These are phyloP conservation scores for Mesembryanthemum crystallinum DNA, from an alignment of 148 eudicot genomes.

Conservation along the genomic window DNA sequence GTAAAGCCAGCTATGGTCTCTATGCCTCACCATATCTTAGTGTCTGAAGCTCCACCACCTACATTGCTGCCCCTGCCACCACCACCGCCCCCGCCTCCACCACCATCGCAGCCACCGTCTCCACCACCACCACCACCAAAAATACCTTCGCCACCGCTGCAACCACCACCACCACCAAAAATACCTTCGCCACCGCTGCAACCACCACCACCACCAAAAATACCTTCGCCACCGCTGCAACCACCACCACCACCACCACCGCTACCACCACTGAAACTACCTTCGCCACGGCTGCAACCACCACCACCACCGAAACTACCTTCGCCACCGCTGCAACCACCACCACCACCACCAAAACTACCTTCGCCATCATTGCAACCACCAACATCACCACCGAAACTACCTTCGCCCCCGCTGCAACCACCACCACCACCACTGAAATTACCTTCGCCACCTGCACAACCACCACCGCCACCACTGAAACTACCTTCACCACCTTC, in stretches of 20 bases:
- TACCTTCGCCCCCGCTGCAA: slow-evolving; percentile 6
- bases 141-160: not conserved
- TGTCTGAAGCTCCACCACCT: slow-evolving; percentile 26
- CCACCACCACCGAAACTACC: not conserved
- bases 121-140: not conserved
- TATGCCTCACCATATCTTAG: slow-evolving; percentile 21
- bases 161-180: not conserved
- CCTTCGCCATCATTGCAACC: not conserved
- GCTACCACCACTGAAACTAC: not conserved
- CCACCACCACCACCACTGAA: slow-evolving; percentile 7
- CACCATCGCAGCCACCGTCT: not conserved
- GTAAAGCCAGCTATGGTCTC: slow-evolving; percentile 30
- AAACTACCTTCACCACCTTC: slow-evolving; percentile 5
- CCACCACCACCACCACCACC: not conserved
- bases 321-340: slow-evolving; percentile 9
- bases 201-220: too few relatives aligned
- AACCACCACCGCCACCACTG: not conserved
- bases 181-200: not conserved
- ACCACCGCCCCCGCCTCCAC: slow-evolving; percentile 5
- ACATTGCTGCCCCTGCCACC: slow-evolving; percentile 9
- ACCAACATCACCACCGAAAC: not conserved
- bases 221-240: too few relatives aligned
- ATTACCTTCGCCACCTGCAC: slow-evolving; percentile 3
- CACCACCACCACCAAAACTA: slow-evolving; percentile 1
- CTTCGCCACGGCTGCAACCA: slow-evolving; percentile 4